Evolutionary conservation across 495 filamentous ascomycete species (phyloP), one percentile per base, ranked within the genome.

Genomic region (Neurospora terricola): DNA sequence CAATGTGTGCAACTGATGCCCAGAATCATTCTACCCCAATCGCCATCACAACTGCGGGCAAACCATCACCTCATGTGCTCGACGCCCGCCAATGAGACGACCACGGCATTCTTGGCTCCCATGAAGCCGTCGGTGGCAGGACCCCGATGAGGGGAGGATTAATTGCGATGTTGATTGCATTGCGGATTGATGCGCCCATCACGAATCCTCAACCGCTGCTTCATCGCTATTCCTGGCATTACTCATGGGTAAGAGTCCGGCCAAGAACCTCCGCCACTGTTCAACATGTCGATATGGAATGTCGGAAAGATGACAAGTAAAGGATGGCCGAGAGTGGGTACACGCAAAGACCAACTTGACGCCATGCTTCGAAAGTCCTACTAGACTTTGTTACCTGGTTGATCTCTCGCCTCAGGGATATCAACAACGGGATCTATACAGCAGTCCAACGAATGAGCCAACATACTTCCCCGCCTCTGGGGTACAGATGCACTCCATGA

Each of bases 11-110:
- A 23, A 69, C 40, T 72, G 10, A 4, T 18, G 38, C 48, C 30
- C 71, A 70, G 68, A 37, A 23, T 23, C 48, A 3, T 30, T 62
- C 37, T n/a, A 70, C 1, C 38, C 71, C 62, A 59, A 62, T 62
- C 54, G 2, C 59, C 72, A 70, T n/a, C 62, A 70, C 66, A 77
- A 77, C 75, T 77, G 75, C 72, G 75, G 76, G 76, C 23, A 38
- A 74, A n/a, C 66, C 42, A 70, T 43, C 71, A 70, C 21, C n/a
- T n/a, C 42, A 54, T 70, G 39, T 38, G 27, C 16, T 6, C 59
- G 69, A 69, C 16, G 21, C 73, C 70, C 48, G 23, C 76, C 76
- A 76, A 78, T 76, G 69, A 72, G 75, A 40, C 2, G 6, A 11
- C 12, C 18, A 21, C 70, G 68, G 3, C 36, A 37, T 71, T 42